A percentile compares a stretch with the other conserved stretches of the same genome.
Conservation (phyloP, 495 filamentous ascomycete genomes). For the Diplogelasinospora grovesii region DNA sequence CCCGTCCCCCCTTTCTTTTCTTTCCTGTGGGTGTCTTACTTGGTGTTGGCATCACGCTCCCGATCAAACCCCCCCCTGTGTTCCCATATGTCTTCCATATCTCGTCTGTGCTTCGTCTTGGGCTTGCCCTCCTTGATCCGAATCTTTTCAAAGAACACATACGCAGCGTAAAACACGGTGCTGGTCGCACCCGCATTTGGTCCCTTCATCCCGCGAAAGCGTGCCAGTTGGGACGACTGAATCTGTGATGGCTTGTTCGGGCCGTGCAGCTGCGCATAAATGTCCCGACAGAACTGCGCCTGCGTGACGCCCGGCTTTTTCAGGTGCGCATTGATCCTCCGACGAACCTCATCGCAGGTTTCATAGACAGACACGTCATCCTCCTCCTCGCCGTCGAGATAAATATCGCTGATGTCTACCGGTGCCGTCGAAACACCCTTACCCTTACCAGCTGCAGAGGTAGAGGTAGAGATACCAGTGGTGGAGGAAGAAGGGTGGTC, state of each 20-base stretch:
- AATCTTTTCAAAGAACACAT: slow-evolving; percentile 56
- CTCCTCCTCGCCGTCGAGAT: slow-evolving; percentile 35
- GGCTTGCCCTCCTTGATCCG: slow-evolving; percentile 47
- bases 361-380: slow-evolving; percentile 44
- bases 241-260: slow-evolving; percentile 17
- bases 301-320: slow-evolving; percentile 41
- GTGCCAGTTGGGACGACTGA: slow-evolving; percentile 27
- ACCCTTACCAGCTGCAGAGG: slow-evolving; percentile 3
- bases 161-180: slow-evolving; percentile 43
- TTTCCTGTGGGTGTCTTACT: too few relatives aligned
- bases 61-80: slow-evolving; percentile 16
- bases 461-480: slow-evolving; percentile 2
- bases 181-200: slow-evolving; percentile 33
- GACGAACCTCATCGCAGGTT: slow-evolving; percentile 50
- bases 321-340: slow-evolving; percentile 48
- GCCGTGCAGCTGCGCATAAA: slow-evolving; percentile 27
- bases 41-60: slow-evolving; percentile 1
- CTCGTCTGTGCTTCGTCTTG: slow-evolving; percentile 44
- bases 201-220: slow-evolving; percentile 46
- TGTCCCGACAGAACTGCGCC: slow-evolving; percentile 45
- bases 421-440: slow-evolving; percentile 5
- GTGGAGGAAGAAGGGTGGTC: slow-evolving; percentile 9
- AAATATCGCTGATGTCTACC: slow-evolving; percentile 30
- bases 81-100: slow-evolving; percentile 45
- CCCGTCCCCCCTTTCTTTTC: too few relatives aligned